These are phyloP conservation scores for Solanum peruvianum DNA, from an alignment of 257 asterid genomes.

Conservation along the genomic window DNA sequence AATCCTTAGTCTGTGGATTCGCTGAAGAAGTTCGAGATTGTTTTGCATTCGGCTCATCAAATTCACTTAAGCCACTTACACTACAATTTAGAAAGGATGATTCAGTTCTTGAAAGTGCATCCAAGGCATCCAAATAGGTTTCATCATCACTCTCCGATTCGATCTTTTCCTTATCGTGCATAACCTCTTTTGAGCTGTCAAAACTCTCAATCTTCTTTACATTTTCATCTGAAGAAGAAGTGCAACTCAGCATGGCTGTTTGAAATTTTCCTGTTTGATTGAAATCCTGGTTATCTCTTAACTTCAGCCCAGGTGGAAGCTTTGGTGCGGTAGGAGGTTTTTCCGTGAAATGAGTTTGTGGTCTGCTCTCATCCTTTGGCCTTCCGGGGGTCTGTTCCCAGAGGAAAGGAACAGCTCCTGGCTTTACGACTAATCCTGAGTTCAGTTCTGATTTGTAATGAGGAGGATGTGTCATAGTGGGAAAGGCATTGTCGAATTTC, in stretches of 20 bases:
- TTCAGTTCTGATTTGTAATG: conserved; percentile 40
- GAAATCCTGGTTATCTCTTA: conserved; percentile 15
- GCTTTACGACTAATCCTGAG: conserved; percentile 58
- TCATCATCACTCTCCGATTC: conserved; percentile 42
- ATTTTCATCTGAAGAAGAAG: conserved; percentile 3
- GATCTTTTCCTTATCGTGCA: conserved; percentile 13
- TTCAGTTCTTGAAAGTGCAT: conserved; percentile 57
- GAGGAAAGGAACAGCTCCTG: conserved; percentile 57
- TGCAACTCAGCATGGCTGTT: not conserved
- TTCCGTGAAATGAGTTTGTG: not conserved
- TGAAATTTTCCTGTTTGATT: not conserved
- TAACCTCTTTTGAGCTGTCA: conserved; percentile 4
- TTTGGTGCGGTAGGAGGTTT: conserved; percentile 39
- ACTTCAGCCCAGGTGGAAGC: conserved; percentile 54
- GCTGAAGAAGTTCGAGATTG: conserved; percentile 12
- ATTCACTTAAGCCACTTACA: conserved; percentile 51
- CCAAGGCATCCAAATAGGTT: conserved; percentile 62
- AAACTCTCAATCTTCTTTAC: conserved; percentile 3
- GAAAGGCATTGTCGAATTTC: conserved; percentile 5
- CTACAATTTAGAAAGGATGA: conserved; percentile 70
- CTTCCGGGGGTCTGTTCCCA: conserved; percentile 79
- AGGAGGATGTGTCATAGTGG: conserved; percentile 34
- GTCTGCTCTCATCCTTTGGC: conserved; percentile 37
- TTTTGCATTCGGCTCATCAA: conserved; percentile 29
- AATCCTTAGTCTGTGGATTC: conserved; percentile 40